Evolutionary conservation across 2,329 filamentous ascomycete species (phyloP).

Genomic region (Rasamsonia emersonii): DNA sequence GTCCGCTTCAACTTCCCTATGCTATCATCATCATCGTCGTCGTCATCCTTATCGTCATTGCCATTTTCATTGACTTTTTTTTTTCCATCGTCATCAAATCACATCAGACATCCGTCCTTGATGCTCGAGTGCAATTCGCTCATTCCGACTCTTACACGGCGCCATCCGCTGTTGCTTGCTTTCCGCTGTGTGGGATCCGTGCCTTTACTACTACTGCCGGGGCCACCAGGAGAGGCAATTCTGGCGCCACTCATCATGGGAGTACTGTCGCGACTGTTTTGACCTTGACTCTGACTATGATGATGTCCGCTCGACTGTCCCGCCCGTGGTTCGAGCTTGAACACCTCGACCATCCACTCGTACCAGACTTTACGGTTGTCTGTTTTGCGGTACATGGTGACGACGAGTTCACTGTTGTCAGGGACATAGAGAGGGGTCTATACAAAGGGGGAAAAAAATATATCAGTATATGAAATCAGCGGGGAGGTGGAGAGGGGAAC

Average conservation of each 20-base stretch:
- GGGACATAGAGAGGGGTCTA: constrained; percentile 81
- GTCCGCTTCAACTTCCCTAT: too few relatives aligned
- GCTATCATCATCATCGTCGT: too few relatives aligned
- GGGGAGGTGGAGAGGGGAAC: constrained; percentile 1
- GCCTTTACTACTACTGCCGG: constrained; percentile 15
- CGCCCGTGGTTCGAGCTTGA: constrained; percentile 43
- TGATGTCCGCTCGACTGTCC: constrained; percentile 13
- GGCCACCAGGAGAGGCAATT: constrained; percentile 16
- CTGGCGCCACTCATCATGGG: constrained; percentile 24
- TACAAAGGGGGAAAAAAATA: constrained; percentile 11
- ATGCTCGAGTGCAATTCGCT: constrained; percentile 42
- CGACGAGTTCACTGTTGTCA: constrained; percentile 72
- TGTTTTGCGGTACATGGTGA: constrained; percentile 93
- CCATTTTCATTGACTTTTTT: too few relatives aligned
- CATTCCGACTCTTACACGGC: constrained; percentile 32
- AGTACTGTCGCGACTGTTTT: constrained; percentile 7
- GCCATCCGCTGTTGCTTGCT: constrained; percentile 11
- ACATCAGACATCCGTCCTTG: constrained; percentile 43
- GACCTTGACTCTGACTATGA: constrained; percentile 3
- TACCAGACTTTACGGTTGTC: constrained; percentile 98
- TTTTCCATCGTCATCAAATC: too few relatives aligned
- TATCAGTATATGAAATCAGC: constrained; percentile 4
- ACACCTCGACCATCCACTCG: constrained; percentile 92
- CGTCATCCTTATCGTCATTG: too few relatives aligned
- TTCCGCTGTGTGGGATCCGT: constrained; percentile 11